phyloP scores from a whole-genome alignment of 148 eudicot species.

The Camellia granthamiana region DNA sequence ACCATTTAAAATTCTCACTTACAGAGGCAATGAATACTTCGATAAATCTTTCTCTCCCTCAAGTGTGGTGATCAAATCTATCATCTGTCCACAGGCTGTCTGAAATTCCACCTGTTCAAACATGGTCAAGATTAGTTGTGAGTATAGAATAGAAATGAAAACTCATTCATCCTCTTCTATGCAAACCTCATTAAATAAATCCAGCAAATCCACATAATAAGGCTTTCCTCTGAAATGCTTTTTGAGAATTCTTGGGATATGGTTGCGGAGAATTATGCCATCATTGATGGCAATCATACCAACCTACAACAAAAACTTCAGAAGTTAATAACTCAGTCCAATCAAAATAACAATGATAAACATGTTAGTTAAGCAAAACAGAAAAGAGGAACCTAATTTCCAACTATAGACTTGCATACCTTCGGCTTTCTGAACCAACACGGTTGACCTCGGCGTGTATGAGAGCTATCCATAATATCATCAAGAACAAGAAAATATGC shows the following conservation, averaged over 20 bases:
- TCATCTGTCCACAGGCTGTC: conserved; percentile 96
- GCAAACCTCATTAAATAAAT: conserved; percentile 90
- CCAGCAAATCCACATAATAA: conserved; percentile 86
- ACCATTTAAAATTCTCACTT: conserved; percentile 24
- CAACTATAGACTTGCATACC: conserved; percentile 30
- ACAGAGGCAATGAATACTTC: conserved; percentile 80
- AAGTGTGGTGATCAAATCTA: conserved; percentile 85
- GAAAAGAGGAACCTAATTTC: neutral
- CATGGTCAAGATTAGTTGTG: conserved; percentile 1
- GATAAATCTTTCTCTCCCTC: conserved; percentile 90
- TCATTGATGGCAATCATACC: conserved; percentile 94
- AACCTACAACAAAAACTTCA: conserved; percentile 41
- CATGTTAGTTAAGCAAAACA: neutral
- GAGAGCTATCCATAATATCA: conserved; percentile 85
- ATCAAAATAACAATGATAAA: neutral
- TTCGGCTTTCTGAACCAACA: conserved; percentile 86
- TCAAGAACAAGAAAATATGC: conserved; percentile 90
- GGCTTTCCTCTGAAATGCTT: conserved; percentile 76
- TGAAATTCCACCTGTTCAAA: conserved; percentile 77
- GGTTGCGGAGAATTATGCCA: conserved; percentile 83
- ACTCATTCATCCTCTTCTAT: neutral
- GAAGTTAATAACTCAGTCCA: neutral
- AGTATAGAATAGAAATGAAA: neutral
- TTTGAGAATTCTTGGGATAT: conserved; percentile 82
- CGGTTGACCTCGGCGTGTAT: conserved; percentile 85